Evolutionary conservation across 257 asterid genomes (phyloP).

Genomic region (Salvia hispanica): DNA sequence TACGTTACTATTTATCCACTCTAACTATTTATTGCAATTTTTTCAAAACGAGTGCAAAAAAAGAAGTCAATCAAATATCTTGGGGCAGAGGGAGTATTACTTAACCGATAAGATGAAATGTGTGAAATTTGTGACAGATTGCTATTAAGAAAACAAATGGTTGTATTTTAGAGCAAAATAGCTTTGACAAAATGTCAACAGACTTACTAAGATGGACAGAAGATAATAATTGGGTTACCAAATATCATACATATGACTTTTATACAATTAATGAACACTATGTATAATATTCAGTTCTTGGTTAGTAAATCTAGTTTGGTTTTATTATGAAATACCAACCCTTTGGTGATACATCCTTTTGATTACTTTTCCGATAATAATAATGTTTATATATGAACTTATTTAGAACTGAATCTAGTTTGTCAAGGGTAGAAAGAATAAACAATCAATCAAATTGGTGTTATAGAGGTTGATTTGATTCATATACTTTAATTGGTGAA

Average conservation of each 20-base stretch:
- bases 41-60: too few relatives aligned
- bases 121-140: neutral
- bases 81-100: too few relatives aligned
- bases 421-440: conserved; percentile 9
- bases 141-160: neutral
- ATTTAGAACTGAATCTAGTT: neutral
- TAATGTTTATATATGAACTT: too few relatives aligned
- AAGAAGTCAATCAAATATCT: too few relatives aligned
- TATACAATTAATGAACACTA: neutral
- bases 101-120: neutral
- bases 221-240: neutral
- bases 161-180: neutral
- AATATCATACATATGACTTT: neutral
- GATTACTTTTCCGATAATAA: too few relatives aligned
- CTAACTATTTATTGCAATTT: too few relatives aligned
- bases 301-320: neutral
- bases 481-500: conserved; percentile 15
- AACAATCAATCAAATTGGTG: conserved; percentile 12
- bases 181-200: conserved; percentile 3
- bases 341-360: too few relatives aligned
- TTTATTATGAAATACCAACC: too few relatives aligned
- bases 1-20: too few relatives aligned
- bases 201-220: conserved; percentile 1
- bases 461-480: neutral
- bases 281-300: neutral